These are phyloP conservation scores for Scedosporium minutisporum DNA, from an alignment of 2,329 filamentous ascomycete species.

Conservation along the genomic window DNA sequence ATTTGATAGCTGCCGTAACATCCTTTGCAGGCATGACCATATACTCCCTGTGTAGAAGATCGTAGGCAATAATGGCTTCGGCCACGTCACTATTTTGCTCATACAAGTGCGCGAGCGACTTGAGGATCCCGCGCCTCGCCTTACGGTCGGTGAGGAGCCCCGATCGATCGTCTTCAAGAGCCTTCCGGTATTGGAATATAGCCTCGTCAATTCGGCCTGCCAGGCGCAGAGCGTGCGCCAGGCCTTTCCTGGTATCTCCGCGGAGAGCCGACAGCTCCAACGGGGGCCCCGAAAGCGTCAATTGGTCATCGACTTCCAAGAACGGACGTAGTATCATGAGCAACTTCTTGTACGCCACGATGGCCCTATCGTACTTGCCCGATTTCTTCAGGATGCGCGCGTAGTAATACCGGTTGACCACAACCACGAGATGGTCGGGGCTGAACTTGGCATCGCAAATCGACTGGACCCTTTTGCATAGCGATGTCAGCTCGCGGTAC, in stretches of 20 bases:
- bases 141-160: background rate
- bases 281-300: background rate
- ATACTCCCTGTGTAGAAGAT: constrained; percentile 2
- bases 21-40: background rate
- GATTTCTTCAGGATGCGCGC: constrained; percentile 1
- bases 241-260: background rate
- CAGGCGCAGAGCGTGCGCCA: constrained; percentile 4
- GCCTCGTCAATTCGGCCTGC: background rate
- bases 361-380: background rate
- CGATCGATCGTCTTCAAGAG: background rate
- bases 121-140: background rate
- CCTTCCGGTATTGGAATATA: constrained; percentile 5
- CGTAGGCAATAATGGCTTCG: constrained; percentile 4
- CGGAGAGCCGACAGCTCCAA: background rate
- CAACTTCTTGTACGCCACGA: background rate
- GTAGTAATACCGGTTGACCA: constrained; percentile 2
- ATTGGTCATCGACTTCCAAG: background rate
- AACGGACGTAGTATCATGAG: background rate
- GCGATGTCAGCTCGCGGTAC: background rate
- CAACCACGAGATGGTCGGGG: background rate
- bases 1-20: background rate
- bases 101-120: constrained; percentile 6
- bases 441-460: constrained; percentile 3
- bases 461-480: constrained; percentile 1
- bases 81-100: background rate